phyloP scores from a whole-genome alignment of 2,329 filamentous ascomycete genomes.

The Aspergillus sp. region DNA sequence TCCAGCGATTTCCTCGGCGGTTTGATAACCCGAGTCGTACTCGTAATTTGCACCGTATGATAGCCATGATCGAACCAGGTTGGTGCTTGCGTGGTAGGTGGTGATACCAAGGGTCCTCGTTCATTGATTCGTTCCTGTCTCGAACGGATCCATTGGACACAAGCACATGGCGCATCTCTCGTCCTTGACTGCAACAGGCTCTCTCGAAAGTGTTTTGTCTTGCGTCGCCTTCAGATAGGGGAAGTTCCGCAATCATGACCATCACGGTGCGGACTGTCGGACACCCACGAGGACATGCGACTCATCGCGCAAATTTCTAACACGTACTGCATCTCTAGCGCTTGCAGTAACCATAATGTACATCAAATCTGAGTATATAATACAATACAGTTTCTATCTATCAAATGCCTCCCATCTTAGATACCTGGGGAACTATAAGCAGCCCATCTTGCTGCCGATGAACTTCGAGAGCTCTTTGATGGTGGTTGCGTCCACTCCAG shows the following conservation, averaged over 20 bases:
- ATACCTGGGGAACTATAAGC: not conserved
- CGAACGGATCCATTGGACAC: no score
- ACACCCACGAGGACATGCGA: no score
- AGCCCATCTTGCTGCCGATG: slow-evolving; percentile 27
- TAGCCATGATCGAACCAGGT: no score
- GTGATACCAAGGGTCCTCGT: not conserved
- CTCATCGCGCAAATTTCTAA: not conserved
- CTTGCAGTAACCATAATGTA: not conserved
- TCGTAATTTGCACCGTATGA: not conserved
- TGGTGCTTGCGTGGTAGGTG: not conserved
- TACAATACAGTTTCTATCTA: not conserved
- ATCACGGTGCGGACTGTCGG: no score
- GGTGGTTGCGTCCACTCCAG: slow-evolving; percentile 12
- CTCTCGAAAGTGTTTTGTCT: no score
- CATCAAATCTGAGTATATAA: not conserved
- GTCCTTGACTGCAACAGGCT: no score
- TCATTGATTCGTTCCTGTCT: no score
- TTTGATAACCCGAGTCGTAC: not conserved
- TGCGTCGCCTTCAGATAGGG: no score
- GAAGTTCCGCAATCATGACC: no score
- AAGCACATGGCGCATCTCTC: no score
- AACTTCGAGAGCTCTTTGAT: slow-evolving; percentile 27
- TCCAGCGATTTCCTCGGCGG: not conserved
- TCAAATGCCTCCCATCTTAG: not conserved
- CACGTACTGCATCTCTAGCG: not conserved